These are phyloP conservation scores for Penicillium psychrofluorescens DNA, from an alignment of 495 filamentous ascomycete species.

Conservation along the genomic window DNA sequence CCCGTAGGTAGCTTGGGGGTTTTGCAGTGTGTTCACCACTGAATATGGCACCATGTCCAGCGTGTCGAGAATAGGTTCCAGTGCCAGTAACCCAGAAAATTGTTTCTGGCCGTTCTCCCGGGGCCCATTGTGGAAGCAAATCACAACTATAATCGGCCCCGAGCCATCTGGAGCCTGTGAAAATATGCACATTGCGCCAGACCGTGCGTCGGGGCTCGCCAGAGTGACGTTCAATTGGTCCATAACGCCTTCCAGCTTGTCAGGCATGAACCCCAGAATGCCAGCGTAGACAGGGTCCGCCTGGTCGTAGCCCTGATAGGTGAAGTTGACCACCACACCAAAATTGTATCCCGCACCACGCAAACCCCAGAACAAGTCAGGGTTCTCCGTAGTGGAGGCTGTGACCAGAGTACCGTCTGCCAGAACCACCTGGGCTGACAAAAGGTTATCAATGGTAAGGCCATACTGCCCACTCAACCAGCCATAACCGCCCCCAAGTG, in stretches of 20 bases:
- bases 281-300: constrained; percentile 40
- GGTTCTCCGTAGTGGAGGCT: constrained; percentile 28
- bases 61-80: constrained; percentile 30
- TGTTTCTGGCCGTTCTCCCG: constrained; percentile 29
- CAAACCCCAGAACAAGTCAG: constrained; percentile 43
- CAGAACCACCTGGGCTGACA: constrained; percentile 41
- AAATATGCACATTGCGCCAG: constrained; percentile 30
- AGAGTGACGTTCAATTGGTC: constrained; percentile 31
- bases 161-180: constrained; percentile 27
- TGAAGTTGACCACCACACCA: constrained; percentile 41
- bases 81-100: constrained; percentile 28
- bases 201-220: constrained; percentile 21
- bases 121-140: constrained; percentile 46
- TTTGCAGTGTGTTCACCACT: constrained; percentile 34
- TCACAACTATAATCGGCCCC: constrained; percentile 29
- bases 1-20: constrained; percentile 32
- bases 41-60: constrained; percentile 34
- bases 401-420: constrained; percentile 39
- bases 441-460: constrained; percentile 45
- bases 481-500: constrained; percentile 52
- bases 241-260: constrained; percentile 33
- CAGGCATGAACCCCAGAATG: constrained; percentile 30
- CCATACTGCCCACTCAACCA: constrained; percentile 43
- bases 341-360: constrained; percentile 41
- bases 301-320: constrained; percentile 38